phyloP scores from a whole-genome alignment of 148 eudicot genomes.

The Cornus florida region DNA sequence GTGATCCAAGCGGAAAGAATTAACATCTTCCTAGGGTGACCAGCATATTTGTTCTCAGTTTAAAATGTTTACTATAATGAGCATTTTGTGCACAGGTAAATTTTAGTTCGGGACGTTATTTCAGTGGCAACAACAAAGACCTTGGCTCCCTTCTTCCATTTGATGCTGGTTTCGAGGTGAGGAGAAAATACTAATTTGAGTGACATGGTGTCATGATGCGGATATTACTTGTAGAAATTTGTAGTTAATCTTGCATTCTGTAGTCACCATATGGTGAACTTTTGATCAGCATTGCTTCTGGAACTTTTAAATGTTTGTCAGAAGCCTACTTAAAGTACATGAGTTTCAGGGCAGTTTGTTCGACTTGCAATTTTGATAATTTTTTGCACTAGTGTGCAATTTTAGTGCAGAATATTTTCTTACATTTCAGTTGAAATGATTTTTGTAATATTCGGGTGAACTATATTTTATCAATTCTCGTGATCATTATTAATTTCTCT shows the following conservation, averaged over 20 bases:
- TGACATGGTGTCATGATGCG: not conserved
- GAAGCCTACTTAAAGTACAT: not conserved
- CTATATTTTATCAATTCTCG: too few relatives aligned
- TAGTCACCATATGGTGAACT: not conserved
- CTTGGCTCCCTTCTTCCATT: conserved; percentile 64
- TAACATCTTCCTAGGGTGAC: not conserved
- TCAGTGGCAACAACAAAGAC: conserved; percentile 55
- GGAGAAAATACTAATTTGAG: conserved; percentile 5
- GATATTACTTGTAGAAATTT: not conserved
- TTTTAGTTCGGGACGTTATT: conserved; percentile 92
- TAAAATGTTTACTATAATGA: conserved; percentile 22
- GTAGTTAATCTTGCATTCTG: conserved; percentile 3
- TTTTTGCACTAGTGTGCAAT: not conserved
- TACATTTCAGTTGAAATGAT: too few relatives aligned
- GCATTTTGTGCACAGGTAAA: conserved; percentile 61
- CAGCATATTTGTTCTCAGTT: not conserved
- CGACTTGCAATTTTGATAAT: not conserved
- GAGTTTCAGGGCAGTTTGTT: not conserved
- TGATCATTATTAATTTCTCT: too few relatives aligned
- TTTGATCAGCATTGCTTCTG: not conserved
- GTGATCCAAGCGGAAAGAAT: not conserved
- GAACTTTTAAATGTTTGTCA: not conserved
- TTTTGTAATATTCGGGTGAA: too few relatives aligned
- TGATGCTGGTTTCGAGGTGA: conserved; percentile 97
- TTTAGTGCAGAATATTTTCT: too few relatives aligned